Conservation (phyloP, 768 basidiomycete genomes). For the Daedaleopsis sinensis region DNA sequence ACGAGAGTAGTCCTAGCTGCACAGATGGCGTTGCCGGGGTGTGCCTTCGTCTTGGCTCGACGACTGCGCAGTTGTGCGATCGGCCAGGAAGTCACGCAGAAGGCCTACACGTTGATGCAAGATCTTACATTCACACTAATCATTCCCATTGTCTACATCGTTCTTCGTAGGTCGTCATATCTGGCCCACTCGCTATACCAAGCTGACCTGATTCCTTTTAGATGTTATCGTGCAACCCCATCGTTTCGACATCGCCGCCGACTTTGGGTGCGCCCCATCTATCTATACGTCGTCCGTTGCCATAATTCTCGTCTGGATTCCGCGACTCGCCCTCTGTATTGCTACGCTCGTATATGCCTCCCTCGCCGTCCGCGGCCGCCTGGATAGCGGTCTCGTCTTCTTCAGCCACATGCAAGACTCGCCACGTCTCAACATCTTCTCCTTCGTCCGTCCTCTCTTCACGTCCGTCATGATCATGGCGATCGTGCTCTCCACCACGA, state of each 20-base stretch:
- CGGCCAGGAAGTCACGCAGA: conserved; percentile 16
- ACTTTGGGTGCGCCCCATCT: conserved; percentile 41
- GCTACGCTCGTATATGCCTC: conserved; percentile 35
- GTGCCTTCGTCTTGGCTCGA: conserved; percentile 17
- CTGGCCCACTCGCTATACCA: conserved; percentile 20
- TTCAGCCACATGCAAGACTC: conserved; percentile 22
- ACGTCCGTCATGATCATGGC: conserved; percentile 22
- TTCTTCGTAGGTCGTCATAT: conserved; percentile 32
- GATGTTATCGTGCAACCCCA: conserved; percentile 42
- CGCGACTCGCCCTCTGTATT: conserved; percentile 38
- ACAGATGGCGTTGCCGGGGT: conserved; percentile 24
- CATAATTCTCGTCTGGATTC: conserved; percentile 38
- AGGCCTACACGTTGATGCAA: conserved; percentile 13
- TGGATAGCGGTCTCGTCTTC: conserved; percentile 45
- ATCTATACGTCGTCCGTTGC: conserved; percentile 40
- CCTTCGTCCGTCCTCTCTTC: conserved; percentile 27
- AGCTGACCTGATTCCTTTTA: conserved; percentile 29
- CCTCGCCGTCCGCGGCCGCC: conserved; percentile 45
- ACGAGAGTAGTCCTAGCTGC: conserved; percentile 26
- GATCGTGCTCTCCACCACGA: conserved; percentile 14
- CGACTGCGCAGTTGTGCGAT: conserved; percentile 7
- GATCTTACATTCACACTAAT: conserved; percentile 28
- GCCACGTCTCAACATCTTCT: conserved; percentile 21
- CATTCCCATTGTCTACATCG: conserved; percentile 34
- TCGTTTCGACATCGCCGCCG: conserved; percentile 37